These are phyloP conservation scores for Casuarina glauca DNA, from an alignment of 306 rosid species.

Conservation along the genomic window DNA sequence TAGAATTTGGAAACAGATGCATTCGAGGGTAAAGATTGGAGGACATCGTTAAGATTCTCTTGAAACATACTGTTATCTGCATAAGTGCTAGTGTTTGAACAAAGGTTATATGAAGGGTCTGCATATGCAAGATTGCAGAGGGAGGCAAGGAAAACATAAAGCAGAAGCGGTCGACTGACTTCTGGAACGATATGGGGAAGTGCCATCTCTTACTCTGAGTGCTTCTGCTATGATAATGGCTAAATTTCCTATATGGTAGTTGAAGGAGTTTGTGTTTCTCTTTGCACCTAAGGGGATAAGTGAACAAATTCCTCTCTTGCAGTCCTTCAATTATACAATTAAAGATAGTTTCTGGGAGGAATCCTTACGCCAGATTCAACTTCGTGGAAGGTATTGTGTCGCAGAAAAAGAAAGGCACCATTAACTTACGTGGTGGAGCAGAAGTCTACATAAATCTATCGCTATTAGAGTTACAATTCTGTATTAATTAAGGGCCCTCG, in stretches of 20 bases:
- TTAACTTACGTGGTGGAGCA: background rate
- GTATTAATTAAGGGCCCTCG: too few relatives aligned
- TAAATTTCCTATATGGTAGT: background rate
- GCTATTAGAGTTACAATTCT: too few relatives aligned
- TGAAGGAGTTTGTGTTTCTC: background rate
- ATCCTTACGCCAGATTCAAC: background rate
- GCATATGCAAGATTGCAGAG: background rate
- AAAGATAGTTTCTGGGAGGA: slow-evolving; percentile 6
- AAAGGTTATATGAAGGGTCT: slow-evolving; percentile 28
- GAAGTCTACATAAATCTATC: too few relatives aligned
- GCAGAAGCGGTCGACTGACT: slow-evolving; percentile 17
- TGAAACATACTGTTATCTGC: slow-evolving; percentile 20
- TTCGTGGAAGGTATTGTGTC: too few relatives aligned
- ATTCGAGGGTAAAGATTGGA: slow-evolving; percentile 29
- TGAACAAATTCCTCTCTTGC: background rate
- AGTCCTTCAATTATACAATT: background rate
- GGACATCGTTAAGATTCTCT: slow-evolving; percentile 29
- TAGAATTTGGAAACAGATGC: slow-evolving; percentile 32
- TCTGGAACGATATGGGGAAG: slow-evolving; percentile 19
- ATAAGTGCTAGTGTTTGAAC: slow-evolving; percentile 29
- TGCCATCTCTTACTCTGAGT: slow-evolving; percentile 5
- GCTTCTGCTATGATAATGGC: background rate
- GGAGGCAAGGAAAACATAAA: slow-evolving; percentile 4
- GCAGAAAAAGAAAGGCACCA: too few relatives aligned
- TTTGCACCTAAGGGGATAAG: background rate